phyloP scores from a whole-genome alignment of 768 basidiomycete genomes.

The Megacollybia marginata region DNA sequence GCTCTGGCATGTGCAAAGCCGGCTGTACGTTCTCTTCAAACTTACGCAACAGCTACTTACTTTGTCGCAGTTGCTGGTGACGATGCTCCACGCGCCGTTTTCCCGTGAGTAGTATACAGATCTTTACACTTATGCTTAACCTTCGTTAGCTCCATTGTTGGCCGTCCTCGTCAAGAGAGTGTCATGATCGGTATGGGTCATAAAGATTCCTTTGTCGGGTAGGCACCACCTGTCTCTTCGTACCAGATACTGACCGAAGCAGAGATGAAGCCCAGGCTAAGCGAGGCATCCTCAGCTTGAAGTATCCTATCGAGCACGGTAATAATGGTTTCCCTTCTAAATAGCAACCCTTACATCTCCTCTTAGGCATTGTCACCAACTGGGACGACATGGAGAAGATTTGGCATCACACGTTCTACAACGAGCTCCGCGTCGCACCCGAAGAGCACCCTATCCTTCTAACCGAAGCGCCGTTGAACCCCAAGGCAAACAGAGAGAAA shows the following conservation, averaged over 20 bases:
- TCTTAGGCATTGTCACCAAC: slow-evolving; percentile 23
- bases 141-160: slow-evolving; percentile 72
- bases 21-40: slow-evolving; percentile 55
- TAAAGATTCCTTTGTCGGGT: slow-evolving; percentile 88
- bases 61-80: slow-evolving; percentile 40
- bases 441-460: slow-evolving; percentile 46
- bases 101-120: slow-evolving; percentile 63
- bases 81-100: slow-evolving; percentile 88
- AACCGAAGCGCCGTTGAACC: slow-evolving; percentile 63
- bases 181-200: slow-evolving; percentile 97
- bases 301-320: slow-evolving; percentile 92
- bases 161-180: slow-evolving; percentile 90
- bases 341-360: no score
- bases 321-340: neutral
- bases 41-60: slow-evolving; percentile 13
- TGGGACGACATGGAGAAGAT: slow-evolving; percentile 81
- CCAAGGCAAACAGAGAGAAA: slow-evolving; percentile 61
- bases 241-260: no score
- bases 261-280: slow-evolving; percentile 89
- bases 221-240: no score
- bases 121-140: no score
- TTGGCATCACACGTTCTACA: slow-evolving; percentile 74
- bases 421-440: slow-evolving; percentile 66
- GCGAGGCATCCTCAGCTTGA: slow-evolving; percentile 89
- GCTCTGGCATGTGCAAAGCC: slow-evolving; percentile 58